Conservation (phyloP, 768 basidiomycete species). For the Piloderma croceum region DNA sequence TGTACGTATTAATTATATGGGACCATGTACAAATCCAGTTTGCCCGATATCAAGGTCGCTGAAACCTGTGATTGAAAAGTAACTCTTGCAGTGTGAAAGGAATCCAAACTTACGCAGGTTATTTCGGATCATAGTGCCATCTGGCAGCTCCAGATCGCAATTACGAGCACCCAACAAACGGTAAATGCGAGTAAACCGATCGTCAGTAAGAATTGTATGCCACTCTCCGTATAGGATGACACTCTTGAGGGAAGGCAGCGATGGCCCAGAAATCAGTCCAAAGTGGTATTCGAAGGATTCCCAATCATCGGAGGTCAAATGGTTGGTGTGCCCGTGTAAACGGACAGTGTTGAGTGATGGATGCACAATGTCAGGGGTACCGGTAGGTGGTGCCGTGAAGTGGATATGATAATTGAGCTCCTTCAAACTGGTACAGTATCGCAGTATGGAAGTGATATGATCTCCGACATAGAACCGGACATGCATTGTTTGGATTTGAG, state of each 20-base stretch:
- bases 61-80: no score
- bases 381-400: constrained; percentile 27
- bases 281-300: background rate
- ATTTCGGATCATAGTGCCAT: no score
- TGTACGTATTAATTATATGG: no score
- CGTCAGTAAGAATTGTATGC: no score
- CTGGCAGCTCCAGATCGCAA: no score
- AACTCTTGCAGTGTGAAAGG: no score
- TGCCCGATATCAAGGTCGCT: no score
- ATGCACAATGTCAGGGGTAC: background rate
- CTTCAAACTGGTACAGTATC: constrained; percentile 39
- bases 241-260: background rate
- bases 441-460: constrained; percentile 41
- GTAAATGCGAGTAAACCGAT: no score
- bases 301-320: background rate
- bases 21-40: no score
- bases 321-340: background rate
- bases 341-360: background rate
- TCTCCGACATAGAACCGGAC: constrained; percentile 52
- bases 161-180: no score
- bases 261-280: background rate
- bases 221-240: background rate
- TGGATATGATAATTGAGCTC: constrained; percentile 53
- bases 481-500: constrained; percentile 48
- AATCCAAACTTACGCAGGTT: no score